phyloP scores from a whole-genome alignment of 176 grass and related monocot species.

The Phragmites australis region DNA sequence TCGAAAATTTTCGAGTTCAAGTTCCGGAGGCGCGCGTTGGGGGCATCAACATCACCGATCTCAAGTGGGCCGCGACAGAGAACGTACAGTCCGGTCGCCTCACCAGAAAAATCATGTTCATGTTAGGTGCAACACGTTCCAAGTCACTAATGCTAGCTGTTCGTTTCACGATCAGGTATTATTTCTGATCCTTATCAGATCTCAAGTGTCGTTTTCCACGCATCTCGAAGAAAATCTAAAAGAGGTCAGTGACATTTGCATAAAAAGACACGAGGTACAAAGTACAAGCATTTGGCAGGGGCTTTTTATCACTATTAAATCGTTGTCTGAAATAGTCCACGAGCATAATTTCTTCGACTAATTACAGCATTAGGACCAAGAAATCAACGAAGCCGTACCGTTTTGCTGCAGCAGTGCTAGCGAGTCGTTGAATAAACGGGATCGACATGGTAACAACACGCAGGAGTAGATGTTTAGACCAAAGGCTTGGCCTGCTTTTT shows the following conservation, averaged over 20 bases:
- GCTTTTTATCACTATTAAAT: not conserved
- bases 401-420: not conserved
- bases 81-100: slow-evolving; percentile 2
- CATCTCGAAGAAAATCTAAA: not conserved
- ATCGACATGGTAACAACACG: not conserved
- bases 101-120: not conserved
- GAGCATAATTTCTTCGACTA: not conserved
- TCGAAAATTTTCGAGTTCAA: not conserved
- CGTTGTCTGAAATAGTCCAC: not conserved
- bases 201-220: no score
- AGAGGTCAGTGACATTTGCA: not conserved
- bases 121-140: slow-evolving; percentile 29
- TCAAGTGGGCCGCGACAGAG: not conserved
- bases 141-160: not conserved
- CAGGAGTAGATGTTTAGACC: no score
- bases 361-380: not conserved
- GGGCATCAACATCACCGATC: not conserved
- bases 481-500: no score
- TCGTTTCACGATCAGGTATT: no score
- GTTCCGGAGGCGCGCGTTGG: not conserved
- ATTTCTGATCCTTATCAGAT: no score
- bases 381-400: slow-evolving; percentile 9
- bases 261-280: not conserved
- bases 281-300: not conserved
- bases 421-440: slow-evolving; percentile 1